Evolutionary conservation across 352 stramenopile species (phyloP), one percentile per base, ranked within the genome.

Genomic region (Globisporangium cylindrosporum): DNA sequence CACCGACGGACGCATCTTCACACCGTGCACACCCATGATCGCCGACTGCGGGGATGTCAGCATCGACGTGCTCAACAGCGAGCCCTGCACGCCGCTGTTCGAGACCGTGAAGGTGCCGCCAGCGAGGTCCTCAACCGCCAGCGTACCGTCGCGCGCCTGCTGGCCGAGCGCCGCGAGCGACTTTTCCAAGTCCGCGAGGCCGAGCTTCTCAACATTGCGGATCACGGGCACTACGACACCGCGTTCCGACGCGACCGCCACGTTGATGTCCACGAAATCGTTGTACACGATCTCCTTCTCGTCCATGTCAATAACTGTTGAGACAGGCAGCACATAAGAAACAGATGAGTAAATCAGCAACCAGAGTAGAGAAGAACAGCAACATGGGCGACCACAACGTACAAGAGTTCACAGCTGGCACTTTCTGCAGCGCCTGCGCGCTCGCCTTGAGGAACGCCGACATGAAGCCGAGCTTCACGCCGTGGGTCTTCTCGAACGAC

Each of bases 211-310:
- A 5, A 96, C 96, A 76, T 99, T 99, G 70, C 97, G 86, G 65
- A 99, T 84, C 24, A 99, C 97, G n/a, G 98, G 98, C 51, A 99
- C 96, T n/a, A 99, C 96, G 58, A 99, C 84, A 62, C 97, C 97
- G 53, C 83, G 92, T 29, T 98, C 96, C 58, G 87, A 97, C 7
- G 97, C 97, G 10, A 99, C 97, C 6, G 97, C 97, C 20, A 99
- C 96, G 43, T 95, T 98, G 67, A 99, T 98, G 84, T 99, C 98
- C 51, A 96, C 94, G 73, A 99, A 99, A 64, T 99, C 95, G 69
- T 98, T 95, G 86, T 99, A 99, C 20, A 99, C 96, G 62, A 99
- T 98, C 78, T 99, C 97, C 71, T 99, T 98, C n/a, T 88, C 87
- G 20, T 93, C 94, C 78, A 99, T 97, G 73, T 99, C 98, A 64